Evolutionary conservation across 345 rosid genomes (phyloP).

Genomic region (Citrus reticulata): DNA sequence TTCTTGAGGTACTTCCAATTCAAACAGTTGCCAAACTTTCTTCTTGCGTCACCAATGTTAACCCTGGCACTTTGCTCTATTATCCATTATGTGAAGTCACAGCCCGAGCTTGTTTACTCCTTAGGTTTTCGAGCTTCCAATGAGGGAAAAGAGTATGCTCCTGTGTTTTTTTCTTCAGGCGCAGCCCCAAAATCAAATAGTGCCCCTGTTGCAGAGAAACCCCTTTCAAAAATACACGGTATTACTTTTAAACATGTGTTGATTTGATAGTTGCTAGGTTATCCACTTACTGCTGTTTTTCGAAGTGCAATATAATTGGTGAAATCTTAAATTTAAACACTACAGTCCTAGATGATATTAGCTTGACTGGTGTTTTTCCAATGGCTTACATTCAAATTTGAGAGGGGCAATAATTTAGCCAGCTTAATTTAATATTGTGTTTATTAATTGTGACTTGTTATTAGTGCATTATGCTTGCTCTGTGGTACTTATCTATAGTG

Average conservation of each 20-base stretch:
- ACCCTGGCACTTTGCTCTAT: constrained; percentile 67
- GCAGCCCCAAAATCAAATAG: constrained; percentile 15
- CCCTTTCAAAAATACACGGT: constrained; percentile 28
- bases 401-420: neutral
- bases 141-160: constrained; percentile 38
- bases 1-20: constrained; percentile 80
- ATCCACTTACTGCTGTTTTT: neutral
- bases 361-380: neutral
- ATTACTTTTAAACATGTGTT: constrained; percentile 6
- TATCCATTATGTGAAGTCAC: constrained; percentile 47
- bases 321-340: neutral
- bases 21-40: constrained; percentile 92
- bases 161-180: constrained; percentile 27
- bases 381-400: neutral
- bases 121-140: constrained; percentile 59
- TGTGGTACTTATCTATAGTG: neutral
- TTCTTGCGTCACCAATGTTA: constrained; percentile 86
- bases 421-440: neutral
- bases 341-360: neutral
- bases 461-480: neutral
- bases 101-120: constrained; percentile 48
- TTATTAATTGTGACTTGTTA: neutral
- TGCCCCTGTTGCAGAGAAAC: constrained; percentile 10
- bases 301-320: too few relatives aligned
- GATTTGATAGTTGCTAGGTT: neutral